Conservation (phyloP, 805 yeast genomes). For the Starmerella floris region DNA sequence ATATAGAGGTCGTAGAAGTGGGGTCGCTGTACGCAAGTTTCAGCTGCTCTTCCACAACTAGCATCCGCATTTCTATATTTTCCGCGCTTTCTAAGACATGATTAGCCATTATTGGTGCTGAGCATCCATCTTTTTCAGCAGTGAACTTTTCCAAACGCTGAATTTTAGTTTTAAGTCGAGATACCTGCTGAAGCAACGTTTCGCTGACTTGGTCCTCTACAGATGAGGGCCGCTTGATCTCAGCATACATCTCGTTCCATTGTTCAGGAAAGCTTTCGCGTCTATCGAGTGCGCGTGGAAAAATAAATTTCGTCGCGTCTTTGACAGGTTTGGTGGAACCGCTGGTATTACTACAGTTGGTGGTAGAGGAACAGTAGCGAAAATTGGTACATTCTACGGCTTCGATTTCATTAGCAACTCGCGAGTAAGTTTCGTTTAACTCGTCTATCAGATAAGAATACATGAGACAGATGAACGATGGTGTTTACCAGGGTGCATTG, state of each 20-base stretch:
- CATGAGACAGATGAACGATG: no score
- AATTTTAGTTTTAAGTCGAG: not conserved
- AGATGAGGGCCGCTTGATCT: not conserved
- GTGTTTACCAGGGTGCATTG: no score
- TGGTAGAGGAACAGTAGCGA: no score
- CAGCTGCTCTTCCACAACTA: not conserved
- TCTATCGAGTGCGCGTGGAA: no score
- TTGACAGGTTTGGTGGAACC: no score
- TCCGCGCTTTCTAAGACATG: not conserved
- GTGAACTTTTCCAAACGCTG: not conserved
- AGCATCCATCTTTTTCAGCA: not conserved
- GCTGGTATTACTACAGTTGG: no score
- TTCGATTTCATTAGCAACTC: no score
- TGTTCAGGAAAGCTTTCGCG: no score
- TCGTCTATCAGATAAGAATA: no score
- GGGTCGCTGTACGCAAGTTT: not conserved
- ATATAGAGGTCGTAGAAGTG: not conserved
- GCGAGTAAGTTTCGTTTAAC: no score
- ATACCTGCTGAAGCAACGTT: not conserved
- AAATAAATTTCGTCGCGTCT: no score
- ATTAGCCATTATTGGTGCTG: not conserved
- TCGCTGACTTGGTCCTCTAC: not conserved
- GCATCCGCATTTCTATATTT: not conserved
- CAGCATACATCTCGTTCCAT: not conserved
- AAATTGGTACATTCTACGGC: no score